Base-by-base conservation (phyloP, 345 rosid species). In the Salix dunnii region DNA sequence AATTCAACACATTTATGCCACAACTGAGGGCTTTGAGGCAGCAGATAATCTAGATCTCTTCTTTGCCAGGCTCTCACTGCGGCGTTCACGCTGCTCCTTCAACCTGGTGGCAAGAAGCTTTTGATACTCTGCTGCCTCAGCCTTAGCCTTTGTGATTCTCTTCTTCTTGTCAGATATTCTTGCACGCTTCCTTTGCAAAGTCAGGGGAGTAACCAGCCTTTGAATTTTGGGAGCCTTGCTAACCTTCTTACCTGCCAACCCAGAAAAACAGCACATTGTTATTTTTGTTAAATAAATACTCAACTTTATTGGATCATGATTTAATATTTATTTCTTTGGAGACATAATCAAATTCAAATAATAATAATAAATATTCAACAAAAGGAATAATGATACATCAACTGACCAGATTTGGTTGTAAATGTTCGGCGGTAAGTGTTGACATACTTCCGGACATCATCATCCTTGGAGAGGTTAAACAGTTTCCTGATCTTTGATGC, bases 341-440 rank as follows among this genome's bases (percentile, higher is more conserved):
- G 17, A 33, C 42, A 27, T 60, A 1, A 11, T 21, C 10, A 21
- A 11, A 74, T 17, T 42, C 25, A 40, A 64, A 31, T 55, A n/a
- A 36, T 4, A 31, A 28, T 18, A 53, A 49, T 21, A 35, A 58
- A 35, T 17, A 7, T n/a, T n/a, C 9, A 55, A 65, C 25, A 43
- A 68, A 33, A 12, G 48, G 0, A 62, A 63, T 12, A 6, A 14
- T 4, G 11, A 61, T 27, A 21, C 16, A 27, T 25, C 51, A 21
- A 70, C 76, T 53, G n/a, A 91, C 97, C 97, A 73, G 89, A n/a
- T 84, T 92, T 92, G 69, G 86, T 88, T 4, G 92, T 91, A 86
- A 92, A 92, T 6, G 89, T 83, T 75, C 97, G 83, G 68, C 95
- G 88, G 88, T 92, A 92, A 25, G 94, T 92, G 88, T 92, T 92